phyloP scores from a whole-genome alignment of 2,329 filamentous ascomycete species.

The Claviceps digitariae region DNA sequence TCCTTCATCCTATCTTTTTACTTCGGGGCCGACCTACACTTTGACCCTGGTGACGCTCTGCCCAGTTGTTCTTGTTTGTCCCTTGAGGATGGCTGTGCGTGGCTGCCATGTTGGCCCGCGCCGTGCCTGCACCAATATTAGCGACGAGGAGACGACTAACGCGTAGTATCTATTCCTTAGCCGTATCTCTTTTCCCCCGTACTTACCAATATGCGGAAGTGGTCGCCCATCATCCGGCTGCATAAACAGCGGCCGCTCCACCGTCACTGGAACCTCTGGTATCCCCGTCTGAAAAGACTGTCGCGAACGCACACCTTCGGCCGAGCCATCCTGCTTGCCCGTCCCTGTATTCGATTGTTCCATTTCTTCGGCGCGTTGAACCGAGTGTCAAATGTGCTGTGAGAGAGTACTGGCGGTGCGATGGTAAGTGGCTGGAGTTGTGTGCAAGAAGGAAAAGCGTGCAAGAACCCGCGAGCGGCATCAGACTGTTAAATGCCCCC shows the following conservation, averaged over 20 bases:
- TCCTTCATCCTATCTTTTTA: too few relatives aligned
- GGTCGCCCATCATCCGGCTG: slow-evolving; percentile 15
- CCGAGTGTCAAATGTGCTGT: too few relatives aligned
- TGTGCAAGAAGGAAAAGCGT: too few relatives aligned
- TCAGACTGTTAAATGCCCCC: too few relatives aligned
- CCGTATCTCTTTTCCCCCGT: too few relatives aligned
- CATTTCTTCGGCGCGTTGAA: neutral
- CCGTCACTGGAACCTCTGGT: slow-evolving; percentile 11
- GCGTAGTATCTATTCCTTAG: too few relatives aligned
- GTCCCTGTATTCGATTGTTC: neutral
- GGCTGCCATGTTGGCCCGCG: slow-evolving; percentile 22
- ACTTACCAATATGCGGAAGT: slow-evolving; percentile 14
- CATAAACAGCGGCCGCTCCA: slow-evolving; percentile 15
- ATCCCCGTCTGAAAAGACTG: neutral
- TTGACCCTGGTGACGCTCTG: slow-evolving; percentile 16
- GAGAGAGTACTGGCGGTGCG: too few relatives aligned
- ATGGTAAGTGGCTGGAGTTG: too few relatives aligned
- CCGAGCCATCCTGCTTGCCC: neutral
- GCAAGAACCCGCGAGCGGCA: too few relatives aligned
- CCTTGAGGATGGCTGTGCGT: slow-evolving; percentile 20
- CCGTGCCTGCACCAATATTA: slow-evolving; percentile 13
- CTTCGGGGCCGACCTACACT: slow-evolving; percentile 11
- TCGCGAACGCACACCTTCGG: neutral
- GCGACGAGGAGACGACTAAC: too few relatives aligned
- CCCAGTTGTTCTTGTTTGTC: slow-evolving; percentile 20